A percentile compares a stretch with the other conserved stretches of the same genome.
Conservation (phyloP, 1,139 yeast genomes). For the Blastobotrys niveus region DNA sequence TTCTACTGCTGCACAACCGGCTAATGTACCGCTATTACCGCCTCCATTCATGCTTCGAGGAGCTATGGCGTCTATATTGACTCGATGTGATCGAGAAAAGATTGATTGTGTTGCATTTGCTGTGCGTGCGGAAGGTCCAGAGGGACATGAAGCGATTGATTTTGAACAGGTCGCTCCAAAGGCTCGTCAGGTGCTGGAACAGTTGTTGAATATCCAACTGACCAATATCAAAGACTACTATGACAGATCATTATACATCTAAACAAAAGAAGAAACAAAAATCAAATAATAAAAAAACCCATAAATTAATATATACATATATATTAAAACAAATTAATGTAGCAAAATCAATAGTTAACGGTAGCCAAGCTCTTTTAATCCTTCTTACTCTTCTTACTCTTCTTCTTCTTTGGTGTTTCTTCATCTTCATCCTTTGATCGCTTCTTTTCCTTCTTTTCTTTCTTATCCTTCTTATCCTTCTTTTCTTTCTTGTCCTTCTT, state of each 20-base stretch:
- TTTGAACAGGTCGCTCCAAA: constrained; percentile 18
- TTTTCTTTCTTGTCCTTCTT: constrained; percentile 32
- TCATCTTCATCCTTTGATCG: constrained; percentile 25
- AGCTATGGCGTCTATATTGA: constrained; percentile 25
- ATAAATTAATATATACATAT: constrained; percentile 1
- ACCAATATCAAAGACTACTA: constrained; percentile 11
- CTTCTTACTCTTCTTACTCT: constrained; percentile 31
- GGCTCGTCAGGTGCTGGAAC: constrained; percentile 9
- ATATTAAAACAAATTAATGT: no score
- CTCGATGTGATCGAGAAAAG: constrained; percentile 18
- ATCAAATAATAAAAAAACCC: background rate
- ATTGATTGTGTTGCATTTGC: constrained; percentile 24
- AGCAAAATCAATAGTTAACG: background rate
- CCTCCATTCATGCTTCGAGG: constrained; percentile 30
- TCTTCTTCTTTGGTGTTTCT: constrained; percentile 34
- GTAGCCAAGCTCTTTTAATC: constrained; percentile 9
- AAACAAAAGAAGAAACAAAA: background rate
- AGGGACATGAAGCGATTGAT: constrained; percentile 27
- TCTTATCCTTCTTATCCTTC: constrained; percentile 39
- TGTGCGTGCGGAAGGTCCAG: constrained; percentile 31
- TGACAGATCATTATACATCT: constrained; percentile 23
- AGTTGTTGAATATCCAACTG: constrained; percentile 6
- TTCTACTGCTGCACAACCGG: background rate
- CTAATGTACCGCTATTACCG: constrained; percentile 14
- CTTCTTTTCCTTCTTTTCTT: constrained; percentile 36